Base-by-base conservation (phyloP, 495 filamentous ascomycete species). In the Neurospora tetrasperma region DNA sequence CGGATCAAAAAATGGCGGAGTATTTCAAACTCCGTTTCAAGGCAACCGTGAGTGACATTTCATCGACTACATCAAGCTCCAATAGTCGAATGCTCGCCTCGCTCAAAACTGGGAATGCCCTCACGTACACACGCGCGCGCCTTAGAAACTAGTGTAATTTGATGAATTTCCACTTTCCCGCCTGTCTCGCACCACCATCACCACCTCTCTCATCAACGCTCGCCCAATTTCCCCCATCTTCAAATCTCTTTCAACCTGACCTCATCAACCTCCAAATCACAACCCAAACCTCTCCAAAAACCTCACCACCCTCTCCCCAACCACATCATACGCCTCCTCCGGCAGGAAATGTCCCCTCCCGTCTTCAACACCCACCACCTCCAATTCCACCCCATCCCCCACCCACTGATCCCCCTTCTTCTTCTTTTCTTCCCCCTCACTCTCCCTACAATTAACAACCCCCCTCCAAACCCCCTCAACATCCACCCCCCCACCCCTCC, bases 261-360 rank as follows among this genome's bases (percentile, higher is more conserved):
- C 16, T n/a, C 54, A 62, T 35, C 54, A 16, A 44, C 18, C 14
- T 39, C 5, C 7, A 39, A 8, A 1, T 31, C n/a, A 70, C 39
- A 18, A 12, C 35, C 14, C 48, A 8, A 72, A 38, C 40, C 41
- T 74, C 9, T 71, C 69, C 66, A 79, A 42, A 71, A 83, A 84
- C 38, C 10, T 54, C 23, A 72, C 62, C 35, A 86, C 71, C n/a
- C 73, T 74, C 42, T 79, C 73, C 27, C 80, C 76, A 12, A 79
- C 79, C 69, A 79, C 77, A 46, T 84, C 80, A 18, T 82, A 81
- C n/a, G 77, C 82, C 78, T 87, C 85, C 77, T 88, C 86, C 7
- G 84, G 81, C 27, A 85, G 62, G 76, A 84, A 88, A 82, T 89
- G 86, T 10, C 87, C 86, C 42, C 80, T 79, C 1, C 81, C 84